Base-by-base conservation (phyloP, 768 basidiomycete species). In the Naematelia encephala region DNA sequence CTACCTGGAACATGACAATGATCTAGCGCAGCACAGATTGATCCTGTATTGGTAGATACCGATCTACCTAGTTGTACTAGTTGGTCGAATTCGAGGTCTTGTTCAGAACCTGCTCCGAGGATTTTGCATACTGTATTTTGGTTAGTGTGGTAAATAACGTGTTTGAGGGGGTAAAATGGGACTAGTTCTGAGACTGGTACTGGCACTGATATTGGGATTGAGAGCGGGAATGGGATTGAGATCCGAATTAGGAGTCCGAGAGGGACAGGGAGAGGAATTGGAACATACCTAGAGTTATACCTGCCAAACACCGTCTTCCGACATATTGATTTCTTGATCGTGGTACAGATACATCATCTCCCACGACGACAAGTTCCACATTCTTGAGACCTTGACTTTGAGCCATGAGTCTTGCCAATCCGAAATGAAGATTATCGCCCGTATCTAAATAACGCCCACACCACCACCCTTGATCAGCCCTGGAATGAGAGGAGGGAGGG, bases 371-470 rank as follows among this genome's bases (percentile, higher is more conserved):
- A 55, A 92, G 88, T 52, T 87, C 82, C 0, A 87, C 82, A 67
- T 85, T 75, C 56, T 70, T 85, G 22, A 84, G 82, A 0, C 89
- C 86, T 56, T 87, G 82, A 49, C 80, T 76, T 3, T 89, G 85
- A 2, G 88, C 85, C 65, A 89, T 87, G 69, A 94, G 90, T 65
- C 85, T 87, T 2, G 91, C 91, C 10, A 94, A 82, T 22, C 91
- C 91, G 68, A 94, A 94, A 70, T 92, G 90, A 48, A 94, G 84
- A 34, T 91, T 83, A 66, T 94, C 91, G 16, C 91, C 91, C 43
- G 69, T 70, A 34, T 69, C 68, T 69, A 25, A 39, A 39, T 39
- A 39, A 16, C 34, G 8, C 16, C 8, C 8, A 39, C 34, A 39
- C 34, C 34, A 39, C 43, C n/a, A 47, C n/a, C n/a, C n/a, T n/a